These are phyloP conservation scores for Agaricales sp. DNA, from an alignment of 1,284 basidiomycete species.

Conservation along the genomic window DNA sequence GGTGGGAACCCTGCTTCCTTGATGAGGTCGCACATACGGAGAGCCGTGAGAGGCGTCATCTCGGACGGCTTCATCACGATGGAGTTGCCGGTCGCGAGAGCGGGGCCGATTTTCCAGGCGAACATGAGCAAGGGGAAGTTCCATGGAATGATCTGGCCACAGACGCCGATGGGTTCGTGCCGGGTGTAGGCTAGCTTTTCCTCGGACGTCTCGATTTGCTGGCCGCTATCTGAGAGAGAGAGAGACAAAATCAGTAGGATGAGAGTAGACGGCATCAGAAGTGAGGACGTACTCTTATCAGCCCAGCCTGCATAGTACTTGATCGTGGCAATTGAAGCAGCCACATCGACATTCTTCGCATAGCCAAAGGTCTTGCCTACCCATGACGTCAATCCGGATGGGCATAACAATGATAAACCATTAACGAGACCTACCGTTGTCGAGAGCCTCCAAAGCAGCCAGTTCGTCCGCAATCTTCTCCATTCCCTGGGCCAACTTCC, in stretches of 20 bases:
- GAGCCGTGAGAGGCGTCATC: constrained; percentile 79
- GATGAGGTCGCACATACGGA: constrained; percentile 42
- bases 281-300: constrained; percentile 55
- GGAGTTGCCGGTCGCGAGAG: constrained; percentile 77
- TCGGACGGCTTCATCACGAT: constrained; percentile 87
- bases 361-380: constrained; percentile 71
- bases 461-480: constrained; percentile 65
- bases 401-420: background rate
- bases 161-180: constrained; percentile 92
- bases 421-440: constrained; percentile 45
- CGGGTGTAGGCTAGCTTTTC: constrained; percentile 71
- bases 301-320: constrained; percentile 75
- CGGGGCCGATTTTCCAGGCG: constrained; percentile 78
- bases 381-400: background rate
- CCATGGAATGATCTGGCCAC: constrained; percentile 82
- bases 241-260: no score
- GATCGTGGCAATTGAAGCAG: constrained; percentile 56
- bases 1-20: constrained; percentile 54
- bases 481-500: constrained; percentile 69
- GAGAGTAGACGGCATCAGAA: background rate
- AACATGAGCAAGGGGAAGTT: constrained; percentile 52
- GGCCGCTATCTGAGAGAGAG: background rate
- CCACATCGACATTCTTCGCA: constrained; percentile 65
- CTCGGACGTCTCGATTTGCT: constrained; percentile 40
- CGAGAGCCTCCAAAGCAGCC: constrained; percentile 71